phyloP scores from a whole-genome alignment of 768 basidiomycete species.

The Amanita phalloides region DNA sequence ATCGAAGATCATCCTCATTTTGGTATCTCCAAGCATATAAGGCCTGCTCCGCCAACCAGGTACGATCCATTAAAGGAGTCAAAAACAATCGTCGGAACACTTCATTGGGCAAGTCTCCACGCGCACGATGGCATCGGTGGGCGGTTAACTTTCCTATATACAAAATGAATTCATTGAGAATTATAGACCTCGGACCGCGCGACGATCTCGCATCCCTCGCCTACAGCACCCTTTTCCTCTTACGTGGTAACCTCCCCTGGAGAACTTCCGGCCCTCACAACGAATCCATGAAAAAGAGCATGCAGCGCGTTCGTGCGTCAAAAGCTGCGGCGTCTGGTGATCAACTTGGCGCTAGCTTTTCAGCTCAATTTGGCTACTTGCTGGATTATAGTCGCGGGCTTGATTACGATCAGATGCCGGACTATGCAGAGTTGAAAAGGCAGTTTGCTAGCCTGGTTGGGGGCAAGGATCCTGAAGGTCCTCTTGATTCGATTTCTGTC shows the following conservation, averaged over 20 bases:
- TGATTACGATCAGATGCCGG: slow-evolving; percentile 1
- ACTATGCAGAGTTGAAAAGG: slow-evolving; percentile 3
- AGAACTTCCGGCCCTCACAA: not conserved
- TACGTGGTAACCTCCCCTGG: slow-evolving; percentile 9
- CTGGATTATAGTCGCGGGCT: slow-evolving; percentile 1
- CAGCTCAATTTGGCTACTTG: slow-evolving; percentile 2
- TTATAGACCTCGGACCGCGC: slow-evolving; percentile 8
- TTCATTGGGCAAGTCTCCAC: slow-evolving; percentile 22
- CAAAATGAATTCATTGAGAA: slow-evolving; percentile 3
- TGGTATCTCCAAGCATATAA: slow-evolving; percentile 15
- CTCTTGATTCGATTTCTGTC: slow-evolving; percentile 7
- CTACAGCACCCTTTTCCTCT: slow-evolving; percentile 6
- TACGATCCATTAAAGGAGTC: slow-evolving; percentile 15
- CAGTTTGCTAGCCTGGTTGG: slow-evolving; percentile 1
- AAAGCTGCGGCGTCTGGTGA: not conserved
- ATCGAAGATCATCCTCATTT: slow-evolving; percentile 19
- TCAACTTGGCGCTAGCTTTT: not conserved
- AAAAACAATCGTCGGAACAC: slow-evolving; percentile 16
- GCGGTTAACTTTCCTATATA: slow-evolving; percentile 3
- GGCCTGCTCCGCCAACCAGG: slow-evolving; percentile 9
- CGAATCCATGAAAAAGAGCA: slow-evolving; percentile 1
- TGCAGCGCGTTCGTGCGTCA: slow-evolving; percentile 1
- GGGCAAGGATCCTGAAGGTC: slow-evolving; percentile 5
- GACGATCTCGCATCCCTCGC: slow-evolving; percentile 11
- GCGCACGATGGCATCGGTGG: slow-evolving; percentile 20